Percentiles rank a stretch among this genome's conserved stretches.
phyloP scores from a whole-genome alignment of 495 filamentous ascomycete species.

The Annulohypoxylon nitens region DNA sequence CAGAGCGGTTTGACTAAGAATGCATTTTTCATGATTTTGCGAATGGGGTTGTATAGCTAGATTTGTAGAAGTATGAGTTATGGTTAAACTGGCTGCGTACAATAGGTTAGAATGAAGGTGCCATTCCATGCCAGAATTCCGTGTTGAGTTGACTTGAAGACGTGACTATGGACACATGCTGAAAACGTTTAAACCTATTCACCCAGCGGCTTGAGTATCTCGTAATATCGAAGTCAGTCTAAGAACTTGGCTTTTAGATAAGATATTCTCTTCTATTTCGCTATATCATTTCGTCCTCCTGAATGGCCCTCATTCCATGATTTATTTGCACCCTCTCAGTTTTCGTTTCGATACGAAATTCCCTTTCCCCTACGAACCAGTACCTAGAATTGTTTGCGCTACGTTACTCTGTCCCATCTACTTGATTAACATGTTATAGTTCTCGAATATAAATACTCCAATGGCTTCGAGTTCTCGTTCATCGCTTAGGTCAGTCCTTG shows the following conservation, averaged over 20 bases:
- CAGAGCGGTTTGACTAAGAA: constrained; percentile 79
- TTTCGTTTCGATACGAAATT: too few relatives aligned
- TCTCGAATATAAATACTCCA: neutral
- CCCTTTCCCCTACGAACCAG: too few relatives aligned
- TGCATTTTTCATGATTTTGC: neutral
- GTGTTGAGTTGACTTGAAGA: neutral
- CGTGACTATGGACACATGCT: neutral
- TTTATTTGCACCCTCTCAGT: too few relatives aligned
- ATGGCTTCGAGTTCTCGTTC: neutral
- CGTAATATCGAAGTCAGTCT: too few relatives aligned
- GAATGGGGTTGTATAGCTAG: neutral
- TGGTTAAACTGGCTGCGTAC: neutral
- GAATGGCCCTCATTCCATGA: too few relatives aligned
- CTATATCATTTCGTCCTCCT: too few relatives aligned
- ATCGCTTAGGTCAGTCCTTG: neutral
- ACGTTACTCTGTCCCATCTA: neutral
- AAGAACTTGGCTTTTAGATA: too few relatives aligned
- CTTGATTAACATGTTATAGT: neutral
- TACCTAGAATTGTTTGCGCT: neutral
- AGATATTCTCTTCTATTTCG: too few relatives aligned
- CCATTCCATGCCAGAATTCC: neutral
- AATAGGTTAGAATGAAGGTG: neutral
- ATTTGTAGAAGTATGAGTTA: neutral
- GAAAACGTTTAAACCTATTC: neutral
- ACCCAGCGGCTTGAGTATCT: neutral